Base-by-base conservation (phyloP, 768 basidiomycete genomes). In the Steccherinum ochraceum region DNA sequence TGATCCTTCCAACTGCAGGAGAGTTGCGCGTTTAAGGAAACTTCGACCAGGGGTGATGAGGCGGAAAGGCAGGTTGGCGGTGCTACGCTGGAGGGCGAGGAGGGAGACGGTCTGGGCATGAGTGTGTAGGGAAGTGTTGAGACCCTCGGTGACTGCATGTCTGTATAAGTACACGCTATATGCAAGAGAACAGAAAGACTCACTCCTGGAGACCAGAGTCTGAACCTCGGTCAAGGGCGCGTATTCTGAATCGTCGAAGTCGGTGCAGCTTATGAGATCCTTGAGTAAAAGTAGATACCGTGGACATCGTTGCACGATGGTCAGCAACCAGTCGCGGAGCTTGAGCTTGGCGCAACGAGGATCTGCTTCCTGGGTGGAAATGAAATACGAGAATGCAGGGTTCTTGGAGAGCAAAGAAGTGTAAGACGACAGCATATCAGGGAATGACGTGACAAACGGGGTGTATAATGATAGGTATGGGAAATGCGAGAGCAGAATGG, bases 391-490 rank as follows among this genome's bases (percentile, higher is more conserved):
- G 61, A 93, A 92, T 0, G 71, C 58, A 12, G 71, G 62, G 54
- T 74, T 80, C 56, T 76, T 79, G 0, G 77, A 71, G 4, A 77
- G 71, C n/a, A 86, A 70, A 27, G 75, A 71, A 4, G 73, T 66
- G 46, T 90, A 73, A 12, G 81, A 69, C 1, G 81, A 69, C 7
- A 90, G 72, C 18, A 83, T 76, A 2, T 80, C 68, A 5, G 87
- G 78, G 62, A 92, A 94, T 0, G 86, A 74, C 11, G 88, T 86
- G 47, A 93, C 76, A 59, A 92, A 93, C 0, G 87, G 90, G 16
- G 79, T 89, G 68, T 93, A 93, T 16, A 93, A 72, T 3, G 90
- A 91, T 13, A 93, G 74, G 62, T 92, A 94, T 0, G 91, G 92
- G 54, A 93, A 89, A 65, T 94, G 91, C 1, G 86, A 76, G 27